Evolutionary conservation across 371 early-diverging fungal genomes (phyloP), one percentile per base, ranked within the genome.

Genomic region (Apophysomyces sp.): DNA sequence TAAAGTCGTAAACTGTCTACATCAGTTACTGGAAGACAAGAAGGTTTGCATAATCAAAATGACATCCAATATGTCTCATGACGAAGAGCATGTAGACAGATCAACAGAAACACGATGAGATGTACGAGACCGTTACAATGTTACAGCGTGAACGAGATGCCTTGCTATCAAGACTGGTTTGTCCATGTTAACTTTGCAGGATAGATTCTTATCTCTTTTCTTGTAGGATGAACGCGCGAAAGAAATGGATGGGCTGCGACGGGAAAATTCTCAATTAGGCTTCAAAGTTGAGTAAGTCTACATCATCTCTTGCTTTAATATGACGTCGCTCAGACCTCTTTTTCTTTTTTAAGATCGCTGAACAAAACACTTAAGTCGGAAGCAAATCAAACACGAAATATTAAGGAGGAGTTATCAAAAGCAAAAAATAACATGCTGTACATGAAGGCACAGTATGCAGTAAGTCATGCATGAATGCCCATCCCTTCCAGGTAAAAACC

Each of bases 401-500:
- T 73, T 18, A 72, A 72, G 51, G 77, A 74, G 57, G 81, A 81
- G 39, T 57, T 81, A 11, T 58, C 67, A 41, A 76, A 72, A 57
- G 54, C 65, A 1, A 81, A 77, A 39, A 65, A 78, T 36, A 76
- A 78, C 30, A 70, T 78, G 64, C 73, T 78, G 36, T 71, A 74
- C 44, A 75, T 77, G 61, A 76, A 75, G 44, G 44, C 78, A 40
- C 81, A 81, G 60, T 78, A 78, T 57, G 69, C 73, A 16, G 81
- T 78, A 75, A 66, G 68, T 57, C 2, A n/a, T 15, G 3, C 4
- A 44, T 41, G 6, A n/a, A 4, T 16, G 11, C 11, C 44, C 31
- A 44, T 28, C 2, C 12, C 31, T 44, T 27, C 8, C 4, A 32
- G 31, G 5, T 2, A 36, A 32, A 15, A 39, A 41, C 24, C 3